These are phyloP conservation scores for Pichia kluyveri DNA, from an alignment of 805 yeast species.

Conservation along the genomic window DNA sequence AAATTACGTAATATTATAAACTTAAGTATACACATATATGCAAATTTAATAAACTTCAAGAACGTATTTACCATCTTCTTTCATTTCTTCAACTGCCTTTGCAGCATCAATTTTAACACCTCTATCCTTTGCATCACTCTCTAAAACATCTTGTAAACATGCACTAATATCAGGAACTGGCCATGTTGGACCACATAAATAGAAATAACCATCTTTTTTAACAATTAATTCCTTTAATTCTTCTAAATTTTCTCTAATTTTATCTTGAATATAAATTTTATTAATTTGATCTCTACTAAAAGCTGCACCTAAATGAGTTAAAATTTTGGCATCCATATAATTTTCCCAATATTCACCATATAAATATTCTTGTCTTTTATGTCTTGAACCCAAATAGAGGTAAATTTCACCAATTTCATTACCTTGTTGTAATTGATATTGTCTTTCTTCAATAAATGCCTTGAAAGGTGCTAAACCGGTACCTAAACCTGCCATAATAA, in stretches of 20 bases:
- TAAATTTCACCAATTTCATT: conserved; percentile 80
- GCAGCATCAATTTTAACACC: conserved; percentile 66
- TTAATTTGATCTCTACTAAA: conserved; percentile 95
- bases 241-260: conserved; percentile 67
- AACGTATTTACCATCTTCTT: conserved; percentile 86
- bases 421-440: conserved; percentile 89
- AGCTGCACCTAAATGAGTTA: conserved; percentile 95
- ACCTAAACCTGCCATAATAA: conserved; percentile 95
- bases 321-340: conserved; percentile 79
- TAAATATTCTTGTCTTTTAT: conserved; percentile 87
- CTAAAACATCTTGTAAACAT: conserved; percentile 75
- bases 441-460: conserved; percentile 92
- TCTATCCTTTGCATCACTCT: conserved; percentile 55
- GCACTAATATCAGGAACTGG: conserved; percentile 95
- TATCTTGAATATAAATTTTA: conserved; percentile 91
- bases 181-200: conserved; percentile 98
- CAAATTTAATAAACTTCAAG: conserved; percentile 71
- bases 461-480: conserved; percentile 98
- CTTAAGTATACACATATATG: no score
- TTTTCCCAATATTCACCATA: conserved; percentile 98
- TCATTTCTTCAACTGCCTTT: conserved; percentile 83
- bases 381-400: conserved; percentile 89
- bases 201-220: conserved; percentile 76
- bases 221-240: conserved; percentile 75
- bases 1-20: no score